Percentiles rank a stretch among this genome's conserved stretches.
phyloP scores from a whole-genome alignment of 2,329 filamentous ascomycete genomes.

The Claviceps purpurea region DNA sequence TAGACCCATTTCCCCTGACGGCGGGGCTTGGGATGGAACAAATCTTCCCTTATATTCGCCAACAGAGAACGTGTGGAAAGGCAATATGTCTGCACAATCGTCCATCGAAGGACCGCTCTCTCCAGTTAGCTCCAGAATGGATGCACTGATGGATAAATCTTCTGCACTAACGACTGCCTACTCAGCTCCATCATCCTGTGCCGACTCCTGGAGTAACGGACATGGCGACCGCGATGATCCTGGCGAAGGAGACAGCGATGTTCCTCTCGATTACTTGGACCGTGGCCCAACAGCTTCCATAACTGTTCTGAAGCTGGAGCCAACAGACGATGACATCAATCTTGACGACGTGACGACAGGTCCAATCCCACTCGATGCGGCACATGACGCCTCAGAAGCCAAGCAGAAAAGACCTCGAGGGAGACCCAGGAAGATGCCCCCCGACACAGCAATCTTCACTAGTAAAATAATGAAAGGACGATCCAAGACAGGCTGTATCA shows the following conservation, averaged over 20 bases:
- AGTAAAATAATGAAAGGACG: conserved; percentile 67
- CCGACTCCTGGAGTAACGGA: conserved; percentile 30
- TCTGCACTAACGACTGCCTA: conserved; percentile 28
- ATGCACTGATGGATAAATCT: conserved; percentile 25
- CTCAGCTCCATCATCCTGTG: conserved; percentile 33
- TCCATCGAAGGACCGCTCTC: conserved; percentile 36
- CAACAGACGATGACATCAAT: conserved; percentile 40
- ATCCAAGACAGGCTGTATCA: conserved; percentile 56
- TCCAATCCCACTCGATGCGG: conserved; percentile 10
- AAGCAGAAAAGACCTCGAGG: conserved; percentile 58
- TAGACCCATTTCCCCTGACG: conserved; percentile 31
- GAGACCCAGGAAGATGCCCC: conserved; percentile 68
- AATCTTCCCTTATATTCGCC: conserved; percentile 20
- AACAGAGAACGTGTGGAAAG: conserved; percentile 18
- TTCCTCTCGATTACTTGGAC: conserved; percentile 33
- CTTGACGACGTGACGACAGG: conserved; percentile 38
- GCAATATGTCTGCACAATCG: conserved; percentile 13
- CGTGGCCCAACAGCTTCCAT: conserved; percentile 31
- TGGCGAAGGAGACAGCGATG: conserved; percentile 26
- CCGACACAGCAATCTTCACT: conserved; percentile 40
- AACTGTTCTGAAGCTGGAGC: conserved; percentile 42
- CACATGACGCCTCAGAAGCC: conserved; percentile 15
- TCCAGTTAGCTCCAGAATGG: conserved; percentile 37
- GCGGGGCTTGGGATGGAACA: conserved; percentile 17
- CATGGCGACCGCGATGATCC: conserved; percentile 25